Percentiles rank a stretch among this genome's conserved stretches.
phyloP scores from a whole-genome alignment of 2,329 filamentous ascomycete species.

The Fusarium proliferatum region DNA sequence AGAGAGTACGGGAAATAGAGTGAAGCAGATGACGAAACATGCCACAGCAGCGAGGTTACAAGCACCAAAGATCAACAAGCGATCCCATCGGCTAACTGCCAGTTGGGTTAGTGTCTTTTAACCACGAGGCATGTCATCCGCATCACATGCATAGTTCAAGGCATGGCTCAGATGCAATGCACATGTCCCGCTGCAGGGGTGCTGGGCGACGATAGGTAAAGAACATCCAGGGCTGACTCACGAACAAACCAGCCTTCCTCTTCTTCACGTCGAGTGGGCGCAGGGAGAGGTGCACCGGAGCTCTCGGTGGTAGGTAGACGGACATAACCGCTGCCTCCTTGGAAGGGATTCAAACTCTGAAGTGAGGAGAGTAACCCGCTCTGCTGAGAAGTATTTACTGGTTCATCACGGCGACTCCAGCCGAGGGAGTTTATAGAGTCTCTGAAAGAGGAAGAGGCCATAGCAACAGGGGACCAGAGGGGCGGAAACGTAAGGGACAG shows the following conservation, averaged over 20 bases:
- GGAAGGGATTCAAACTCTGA: slow-evolving; percentile 87
- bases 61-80: slow-evolving; percentile 88
- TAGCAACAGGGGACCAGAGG: slow-evolving; percentile 52
- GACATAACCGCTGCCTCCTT: slow-evolving; percentile 83
- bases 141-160: slow-evolving; percentile 56
- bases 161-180: slow-evolving; percentile 54
- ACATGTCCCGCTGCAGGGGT: slow-evolving; percentile 61
- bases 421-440: slow-evolving; percentile 95
- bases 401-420: slow-evolving; percentile 88
- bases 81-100: slow-evolving; percentile 96
- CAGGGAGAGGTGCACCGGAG: slow-evolving; percentile 86
- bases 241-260: slow-evolving; percentile 95
- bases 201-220: slow-evolving; percentile 43
- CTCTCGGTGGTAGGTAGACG: slow-evolving; percentile 87
- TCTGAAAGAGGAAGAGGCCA: slow-evolving; percentile 90
- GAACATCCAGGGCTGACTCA: slow-evolving; percentile 67
- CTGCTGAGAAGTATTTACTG: slow-evolving; percentile 76
- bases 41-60: slow-evolving; percentile 90
- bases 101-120: slow-evolving; percentile 51
- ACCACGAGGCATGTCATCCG: slow-evolving; percentile 56
- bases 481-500: slow-evolving; percentile 32
- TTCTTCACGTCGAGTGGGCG: slow-evolving; percentile 86
- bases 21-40: slow-evolving; percentile 94
- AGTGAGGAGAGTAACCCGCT: slow-evolving; percentile 83
- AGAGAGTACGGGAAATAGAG: slow-evolving; percentile 85